Evolutionary conservation across 2,329 filamentous ascomycete genomes (phyloP), one percentile per base, ranked within the genome.

Genomic region (Ophiostoma ulmi): DNA sequence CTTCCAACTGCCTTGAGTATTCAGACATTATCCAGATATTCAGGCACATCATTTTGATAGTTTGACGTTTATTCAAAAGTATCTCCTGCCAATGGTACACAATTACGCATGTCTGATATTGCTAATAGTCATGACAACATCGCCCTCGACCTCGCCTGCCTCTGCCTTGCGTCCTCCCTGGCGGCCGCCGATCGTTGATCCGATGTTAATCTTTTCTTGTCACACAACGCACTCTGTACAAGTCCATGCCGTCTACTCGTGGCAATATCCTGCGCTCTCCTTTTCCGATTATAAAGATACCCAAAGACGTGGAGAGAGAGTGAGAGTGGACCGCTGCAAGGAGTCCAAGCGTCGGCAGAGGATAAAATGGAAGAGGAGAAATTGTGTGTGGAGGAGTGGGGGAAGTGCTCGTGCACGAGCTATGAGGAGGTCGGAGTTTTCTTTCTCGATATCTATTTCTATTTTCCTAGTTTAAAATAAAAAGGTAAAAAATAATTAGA

Each of bases 271-370:
- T 63, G 26, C 58, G 58, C 22, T 31, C 17, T 7, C 17, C 1
- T 48, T n/a, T 48, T 48, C 2, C 5, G n/a, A 20, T 48, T 48
- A 3, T n/a, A 31, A 63, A 1, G 58, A 61, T 5, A 55, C n/a
- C 20, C 26, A 55, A 55, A 55, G 7, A 26, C n/a, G 10, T 3
- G 14, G 39, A 11, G 14, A 44, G 17, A 52, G 58, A 35, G 22
- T 35, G 11, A 20, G 58, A 26, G 58, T 63, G 58, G 58, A 63
- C 14, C 58, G 13, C 26, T 35, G 26, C 58, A 63, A 63, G 58
- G 58, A 63, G 58, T 58, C 52, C 22, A 22, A 26, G 58, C 26
- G 58, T 35, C 58, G 58, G 58, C 58, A 63, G 35, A 63, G 58
- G 26, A 35, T 20, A 36, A 35, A 35, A 63, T 14, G 13, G 22